Conservation (phyloP, 805 yeast genomes). For the Lachancea lanzarotensis region DNA sequence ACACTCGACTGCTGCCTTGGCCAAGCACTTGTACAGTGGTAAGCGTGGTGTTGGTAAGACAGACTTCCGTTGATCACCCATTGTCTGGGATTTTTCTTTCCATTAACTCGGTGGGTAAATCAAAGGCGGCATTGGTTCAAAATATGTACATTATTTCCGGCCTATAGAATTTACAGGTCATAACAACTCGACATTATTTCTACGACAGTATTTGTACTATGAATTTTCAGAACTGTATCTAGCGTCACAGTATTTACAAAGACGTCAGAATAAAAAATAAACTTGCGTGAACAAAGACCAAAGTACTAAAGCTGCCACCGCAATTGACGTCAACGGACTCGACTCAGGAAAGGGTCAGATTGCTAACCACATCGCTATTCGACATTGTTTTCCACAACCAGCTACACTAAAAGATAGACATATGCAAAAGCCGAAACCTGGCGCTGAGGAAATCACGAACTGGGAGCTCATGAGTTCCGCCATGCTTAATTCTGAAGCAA, state of each 20-base stretch:
- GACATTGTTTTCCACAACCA: not conserved
- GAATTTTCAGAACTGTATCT: not conserved
- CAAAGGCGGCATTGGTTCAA: slow-evolving; percentile 1
- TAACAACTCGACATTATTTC: not conserved
- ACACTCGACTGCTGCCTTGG: slow-evolving; percentile 74
- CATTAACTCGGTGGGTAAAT: slow-evolving; percentile 3
- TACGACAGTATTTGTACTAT: not conserved
- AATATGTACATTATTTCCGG: slow-evolving; percentile 6
- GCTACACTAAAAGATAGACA: not conserved
- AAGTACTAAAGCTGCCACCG: not conserved
- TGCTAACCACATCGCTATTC: not conserved
- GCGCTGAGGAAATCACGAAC: not conserved
- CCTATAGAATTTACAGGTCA: slow-evolving; percentile 1
- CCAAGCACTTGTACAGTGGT: slow-evolving; percentile 93
- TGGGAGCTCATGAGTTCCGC: slow-evolving; percentile 1
- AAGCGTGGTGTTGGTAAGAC: slow-evolving; percentile 94
- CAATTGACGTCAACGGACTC: no score
- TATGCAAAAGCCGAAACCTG: not conserved
- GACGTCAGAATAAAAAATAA: not conserved
- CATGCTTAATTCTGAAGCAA: not conserved
- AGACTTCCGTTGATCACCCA: slow-evolving; percentile 61
- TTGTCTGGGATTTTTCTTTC: not conserved
- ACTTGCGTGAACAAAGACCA: not conserved
- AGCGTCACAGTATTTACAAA: not conserved
- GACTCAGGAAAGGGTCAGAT: not conserved